phyloP scores from a whole-genome alignment of 2,329 filamentous ascomycete genomes.

The Beauveria sp. region DNA sequence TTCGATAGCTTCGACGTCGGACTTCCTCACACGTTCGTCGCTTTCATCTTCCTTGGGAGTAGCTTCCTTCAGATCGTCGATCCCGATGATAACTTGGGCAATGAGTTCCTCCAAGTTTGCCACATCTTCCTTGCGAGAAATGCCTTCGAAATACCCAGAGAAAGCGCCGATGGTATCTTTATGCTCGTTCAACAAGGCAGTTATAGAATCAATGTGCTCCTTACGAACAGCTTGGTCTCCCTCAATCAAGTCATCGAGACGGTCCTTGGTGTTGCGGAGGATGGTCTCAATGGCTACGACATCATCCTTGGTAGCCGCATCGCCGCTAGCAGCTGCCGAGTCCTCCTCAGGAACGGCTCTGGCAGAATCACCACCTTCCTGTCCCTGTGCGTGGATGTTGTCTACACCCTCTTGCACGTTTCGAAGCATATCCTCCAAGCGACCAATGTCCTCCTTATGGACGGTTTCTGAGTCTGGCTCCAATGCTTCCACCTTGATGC shows the following conservation, averaged over 20 bases:
- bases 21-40: constrained; percentile 61
- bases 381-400: constrained; percentile 31
- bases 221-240: constrained; percentile 62
- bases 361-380: constrained; percentile 19
- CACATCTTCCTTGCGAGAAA: constrained; percentile 73
- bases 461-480: constrained; percentile 26
- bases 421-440: constrained; percentile 44
- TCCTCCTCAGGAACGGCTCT: constrained; percentile 14
- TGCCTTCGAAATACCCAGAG: constrained; percentile 57
- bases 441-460: constrained; percentile 46
- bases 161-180: constrained; percentile 65
- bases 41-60: constrained; percentile 46
- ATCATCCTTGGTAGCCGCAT: constrained; percentile 59
- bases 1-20: constrained; percentile 74
- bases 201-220: constrained; percentile 58
- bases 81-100: constrained; percentile 63
- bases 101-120: constrained; percentile 68
- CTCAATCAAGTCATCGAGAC: constrained; percentile 72
- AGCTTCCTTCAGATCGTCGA: constrained; percentile 65
- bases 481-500: constrained; percentile 67
- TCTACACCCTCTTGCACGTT: constrained; percentile 42
- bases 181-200: constrained; percentile 60
- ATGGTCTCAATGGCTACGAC: constrained; percentile 87
- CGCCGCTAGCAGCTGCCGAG: constrained; percentile 16
- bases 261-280: constrained; percentile 79